These are phyloP conservation scores for Erysimum cheiranthoides DNA, from an alignment of 345 rosid species.

Conservation along the genomic window DNA sequence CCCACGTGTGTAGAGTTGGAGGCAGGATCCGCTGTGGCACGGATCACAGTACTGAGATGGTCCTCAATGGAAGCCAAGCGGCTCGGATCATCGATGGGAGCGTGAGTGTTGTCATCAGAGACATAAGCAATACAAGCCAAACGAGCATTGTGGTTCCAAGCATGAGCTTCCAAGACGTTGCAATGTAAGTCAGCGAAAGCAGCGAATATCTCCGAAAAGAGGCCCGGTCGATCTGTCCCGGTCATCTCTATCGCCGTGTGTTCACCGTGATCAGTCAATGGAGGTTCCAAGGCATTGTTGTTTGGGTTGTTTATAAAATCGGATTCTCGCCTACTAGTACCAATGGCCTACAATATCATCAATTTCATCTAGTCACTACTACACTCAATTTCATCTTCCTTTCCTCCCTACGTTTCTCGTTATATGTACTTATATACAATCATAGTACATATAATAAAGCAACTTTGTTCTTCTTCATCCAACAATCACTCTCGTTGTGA, in stretches of 20 bases:
- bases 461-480: neutral
- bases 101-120: conserved; percentile 54
- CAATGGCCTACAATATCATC: conserved; percentile 56
- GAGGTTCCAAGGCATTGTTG: conserved; percentile 29
- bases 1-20: conserved; percentile 42
- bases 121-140: conserved; percentile 72
- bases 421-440: no score
- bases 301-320: conserved; percentile 26
- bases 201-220: conserved; percentile 79
- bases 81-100: conserved; percentile 62
- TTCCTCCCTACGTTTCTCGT: no score
- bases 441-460: no score
- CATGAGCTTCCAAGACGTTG: conserved; percentile 72
- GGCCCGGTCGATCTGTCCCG: conserved; percentile 73
- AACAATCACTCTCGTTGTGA: neutral
- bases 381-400: no score
- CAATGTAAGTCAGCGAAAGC: conserved; percentile 65
- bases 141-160: conserved; percentile 82
- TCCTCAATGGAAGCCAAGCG: conserved; percentile 71
- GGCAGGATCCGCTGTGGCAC: conserved; percentile 45
- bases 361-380: neutral
- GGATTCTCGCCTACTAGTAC: conserved; percentile 57
- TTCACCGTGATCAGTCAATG: conserved; percentile 37
- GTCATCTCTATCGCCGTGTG: conserved; percentile 74
- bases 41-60: conserved; percentile 64